Base-by-base conservation (phyloP, 202 grass and related monocot species). In the Digitaria exilis region DNA sequence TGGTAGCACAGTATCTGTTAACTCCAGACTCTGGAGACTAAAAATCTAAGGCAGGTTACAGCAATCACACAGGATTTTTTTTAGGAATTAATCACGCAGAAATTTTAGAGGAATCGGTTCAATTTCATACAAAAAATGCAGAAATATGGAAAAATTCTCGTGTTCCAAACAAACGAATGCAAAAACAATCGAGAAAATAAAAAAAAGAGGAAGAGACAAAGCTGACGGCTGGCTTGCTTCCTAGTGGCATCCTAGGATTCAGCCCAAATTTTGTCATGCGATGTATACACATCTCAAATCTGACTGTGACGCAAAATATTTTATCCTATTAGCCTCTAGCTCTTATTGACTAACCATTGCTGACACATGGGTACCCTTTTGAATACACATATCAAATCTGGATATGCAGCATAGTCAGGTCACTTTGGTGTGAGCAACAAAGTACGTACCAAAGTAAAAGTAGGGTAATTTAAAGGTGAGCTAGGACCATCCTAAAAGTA, bases 391-490 rank as follows among this genome's bases (percentile, higher is more conserved):
- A n/a, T n/a, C n/a, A n/a, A n/a, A n/a, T n/a, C n/a, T n/a, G n/a
- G n/a, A n/a, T n/a, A n/a, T 22, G 14, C 48, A 51, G n/a, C 24
- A 34, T 18, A 32, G 6, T 15, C 61, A 55, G 22, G 16, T 64
- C 46, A 55, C 22, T n/a, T 50, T 12, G 9, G 44, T 1, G 55
- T 65, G 76, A 37, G n/a, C 31, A 64, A 64, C 29, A 65, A 52
- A 66, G 22, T 24, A 58, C 22, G 5, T 4, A 6, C 3, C 66
- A 67, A 30, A 67, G 29, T 50, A 63, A 24, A 48, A 24, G 21
- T 16, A 65, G 17, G 2, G 32, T 63, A 78, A 12, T 71, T 62
- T 71, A 71, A 78, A 61, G 83, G 52, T 46, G 76, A 79, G 7
- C 21, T 3, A 56, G 67, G 76, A 73, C 84, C 84, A 46, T 69